phyloP scores from a whole-genome alignment of 495 filamentous ascomycete species.

The Acidomyces sp. region DNA sequence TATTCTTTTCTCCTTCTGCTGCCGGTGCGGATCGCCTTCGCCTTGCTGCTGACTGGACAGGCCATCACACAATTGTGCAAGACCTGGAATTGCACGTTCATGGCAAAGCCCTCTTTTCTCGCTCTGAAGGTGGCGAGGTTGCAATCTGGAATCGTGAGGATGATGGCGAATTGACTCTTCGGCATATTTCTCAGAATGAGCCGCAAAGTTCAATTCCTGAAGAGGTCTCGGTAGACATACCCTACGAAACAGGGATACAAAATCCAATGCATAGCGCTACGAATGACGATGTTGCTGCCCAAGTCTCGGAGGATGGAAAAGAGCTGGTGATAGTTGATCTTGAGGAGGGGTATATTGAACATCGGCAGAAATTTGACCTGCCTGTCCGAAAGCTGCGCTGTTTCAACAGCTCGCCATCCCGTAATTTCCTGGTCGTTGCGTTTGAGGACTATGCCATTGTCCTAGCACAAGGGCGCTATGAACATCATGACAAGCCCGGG shows the following conservation, averaged over 20 bases:
- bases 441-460: conserved; percentile 5
- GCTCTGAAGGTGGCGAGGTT: background rate
- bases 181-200: too few relatives aligned
- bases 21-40: conserved; percentile 1
- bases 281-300: conserved; percentile 8
- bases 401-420: background rate
- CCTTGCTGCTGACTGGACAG: conserved; percentile 7
- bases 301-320: conserved; percentile 5
- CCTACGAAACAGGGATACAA: too few relatives aligned
- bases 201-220: too few relatives aligned
- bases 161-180: too few relatives aligned
- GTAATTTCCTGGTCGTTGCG: conserved; percentile 8
- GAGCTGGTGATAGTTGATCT: conserved; percentile 11
- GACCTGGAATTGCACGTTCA: background rate
- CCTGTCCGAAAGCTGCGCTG: background rate
- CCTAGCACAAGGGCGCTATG: conserved; percentile 11
- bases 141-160: background rate
- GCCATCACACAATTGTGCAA: background rate
- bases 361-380: background rate
- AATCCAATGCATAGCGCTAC: too few relatives aligned
- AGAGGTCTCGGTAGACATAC: too few relatives aligned
- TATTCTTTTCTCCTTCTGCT: conserved; percentile 46
- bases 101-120: background rate
- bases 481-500: conserved; percentile 1
- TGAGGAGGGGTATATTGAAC: conserved; percentile 15